Evolutionary conservation across 306 rosid species (phyloP), one percentile per base, ranked within the genome.

Genomic region (Neltuma alba): DNA sequence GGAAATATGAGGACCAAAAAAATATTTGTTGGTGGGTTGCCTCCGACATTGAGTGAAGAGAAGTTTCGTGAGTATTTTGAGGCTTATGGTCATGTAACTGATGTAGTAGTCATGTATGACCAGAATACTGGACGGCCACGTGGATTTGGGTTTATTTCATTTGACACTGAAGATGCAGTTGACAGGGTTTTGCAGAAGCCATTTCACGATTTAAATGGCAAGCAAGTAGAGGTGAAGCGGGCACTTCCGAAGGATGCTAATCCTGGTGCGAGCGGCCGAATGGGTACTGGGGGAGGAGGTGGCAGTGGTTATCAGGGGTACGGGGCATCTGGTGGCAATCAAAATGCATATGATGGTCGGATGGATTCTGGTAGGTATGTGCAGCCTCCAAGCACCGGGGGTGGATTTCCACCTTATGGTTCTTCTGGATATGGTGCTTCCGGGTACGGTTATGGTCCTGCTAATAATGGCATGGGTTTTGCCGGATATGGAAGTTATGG

Each of bases 241-340:
- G 99, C 99, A 37, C 99, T 96, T 86, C 99, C 99, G 11, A 96
- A 96, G 85, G 99, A 96, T 85, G 92, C 98, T 42, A 96, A 96
- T 81, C 97, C 97, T 30, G 94, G 99, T 80, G 87, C 94, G 66
- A 93, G 93, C 83, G 86, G 96, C 74, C 96, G 97, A 10, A 85
- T 86, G 97, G 92, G 97, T 23, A 89, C 90, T 42, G 86, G 76
- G 65, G 92, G 87, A 6, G 91, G 85, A 13, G 91, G 85, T 37
- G 90, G 94, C n/a, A 86, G 91, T 75, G 97, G 94, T 79, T 95
- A 91, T 84, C 97, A 87, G 65, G 92, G 96, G 25, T 96, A 96
- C 70, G 98, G 98, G 64, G 80, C 82, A 66, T 96, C 99, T 82
- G 92, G 94, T 79, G 99, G 98, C 20, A 91, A 81, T 83, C 89